phyloP scores from a whole-genome alignment of 2,329 filamentous ascomycete genomes.

The Coleophoma eucalyptorum region DNA sequence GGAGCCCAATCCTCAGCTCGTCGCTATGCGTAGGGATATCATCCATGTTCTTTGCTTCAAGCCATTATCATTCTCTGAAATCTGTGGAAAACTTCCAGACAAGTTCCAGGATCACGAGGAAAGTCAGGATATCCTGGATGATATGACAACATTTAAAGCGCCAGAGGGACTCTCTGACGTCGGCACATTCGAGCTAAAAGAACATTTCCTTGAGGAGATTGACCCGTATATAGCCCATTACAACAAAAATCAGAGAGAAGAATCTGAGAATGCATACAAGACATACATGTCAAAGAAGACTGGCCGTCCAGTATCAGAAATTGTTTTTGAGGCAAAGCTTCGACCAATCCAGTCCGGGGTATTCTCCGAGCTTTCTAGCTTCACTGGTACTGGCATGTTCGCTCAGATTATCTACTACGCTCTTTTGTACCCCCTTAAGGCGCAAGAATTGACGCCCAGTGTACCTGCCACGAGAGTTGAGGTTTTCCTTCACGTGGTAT shows the following conservation, averaged over 20 bases:
- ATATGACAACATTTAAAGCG: slow-evolving; percentile 84
- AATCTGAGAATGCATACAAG: slow-evolving; percentile 86
- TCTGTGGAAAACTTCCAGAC: slow-evolving; percentile 81
- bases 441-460: slow-evolving; percentile 63
- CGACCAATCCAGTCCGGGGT: slow-evolving; percentile 71
- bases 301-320: slow-evolving; percentile 73
- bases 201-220: slow-evolving; percentile 79
- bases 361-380: slow-evolving; percentile 72
- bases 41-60: slow-evolving; percentile 95
- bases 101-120: slow-evolving; percentile 86
- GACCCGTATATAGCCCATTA: slow-evolving; percentile 97
- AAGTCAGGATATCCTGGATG: slow-evolving; percentile 78
- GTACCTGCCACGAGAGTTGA: slow-evolving; percentile 83
- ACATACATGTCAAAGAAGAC: slow-evolving; percentile 84
- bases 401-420: slow-evolving; percentile 87
- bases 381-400: slow-evolving; percentile 83
- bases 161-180: slow-evolving; percentile 91
- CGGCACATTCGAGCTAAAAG: slow-evolving; percentile 89
- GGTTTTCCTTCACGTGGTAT: slow-evolving; percentile 83
- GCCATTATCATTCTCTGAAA: slow-evolving; percentile 89
- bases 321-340: slow-evolving; percentile 88
- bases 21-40: slow-evolving; percentile 82
- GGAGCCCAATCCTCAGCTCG: slow-evolving; percentile 59
- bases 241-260: slow-evolving; percentile 93
- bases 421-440: slow-evolving; percentile 74